phyloP scores from a whole-genome alignment of 257 asterid genomes.

The Forsythia suspensa region DNA sequence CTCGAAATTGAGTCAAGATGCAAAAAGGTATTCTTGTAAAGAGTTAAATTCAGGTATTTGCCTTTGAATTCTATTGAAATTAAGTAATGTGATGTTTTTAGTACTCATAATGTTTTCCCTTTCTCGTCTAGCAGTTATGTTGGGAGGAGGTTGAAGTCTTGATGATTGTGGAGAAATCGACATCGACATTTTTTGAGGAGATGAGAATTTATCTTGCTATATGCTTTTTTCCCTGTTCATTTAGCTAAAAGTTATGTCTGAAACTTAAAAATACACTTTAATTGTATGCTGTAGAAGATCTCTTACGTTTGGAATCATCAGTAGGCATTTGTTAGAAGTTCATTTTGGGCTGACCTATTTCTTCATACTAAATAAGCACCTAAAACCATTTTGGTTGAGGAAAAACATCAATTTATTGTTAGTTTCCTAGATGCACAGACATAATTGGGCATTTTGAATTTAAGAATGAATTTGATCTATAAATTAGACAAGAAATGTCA shows the following conservation, averaged over 20 bases:
- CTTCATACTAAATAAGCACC: no score
- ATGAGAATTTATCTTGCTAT: neutral
- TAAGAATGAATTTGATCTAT: conserved; percentile 6
- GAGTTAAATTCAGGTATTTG: neutral
- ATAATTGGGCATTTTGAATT: neutral
- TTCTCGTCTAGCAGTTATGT: conserved; percentile 10
- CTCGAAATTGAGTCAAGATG: neutral
- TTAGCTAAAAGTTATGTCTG: no score
- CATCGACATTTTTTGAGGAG: neutral
- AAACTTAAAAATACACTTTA: no score
- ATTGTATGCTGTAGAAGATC: neutral
- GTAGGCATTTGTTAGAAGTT: neutral
- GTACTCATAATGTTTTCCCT: conserved; percentile 10
- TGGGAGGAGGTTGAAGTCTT: neutral
- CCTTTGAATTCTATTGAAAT: neutral
- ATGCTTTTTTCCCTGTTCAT: neutral
- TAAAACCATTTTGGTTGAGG: no score
- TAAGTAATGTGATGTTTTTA: neutral
- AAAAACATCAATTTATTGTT: neutral
- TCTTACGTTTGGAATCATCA: neutral
- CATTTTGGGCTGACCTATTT: neutral
- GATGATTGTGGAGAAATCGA: conserved; percentile 20
- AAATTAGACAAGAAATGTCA: neutral
- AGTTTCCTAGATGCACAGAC: neutral
- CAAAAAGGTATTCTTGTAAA: conserved; percentile 6